phyloP scores from a whole-genome alignment of 2,329 filamentous ascomycete genomes.

The Ophiostoma pallidulum region DNA sequence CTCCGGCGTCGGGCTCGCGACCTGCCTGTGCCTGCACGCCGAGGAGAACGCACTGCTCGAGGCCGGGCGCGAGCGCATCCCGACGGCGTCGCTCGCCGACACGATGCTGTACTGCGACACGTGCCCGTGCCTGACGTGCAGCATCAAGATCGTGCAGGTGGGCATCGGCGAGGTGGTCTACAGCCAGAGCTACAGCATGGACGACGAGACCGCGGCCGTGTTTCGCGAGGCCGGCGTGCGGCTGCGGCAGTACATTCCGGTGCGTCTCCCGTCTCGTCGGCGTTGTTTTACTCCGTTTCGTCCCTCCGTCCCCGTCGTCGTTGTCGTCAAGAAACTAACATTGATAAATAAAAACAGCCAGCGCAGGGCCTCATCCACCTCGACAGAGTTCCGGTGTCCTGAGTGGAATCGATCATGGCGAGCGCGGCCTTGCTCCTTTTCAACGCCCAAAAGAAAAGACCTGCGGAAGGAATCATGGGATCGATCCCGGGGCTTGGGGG shows the following conservation, averaged over 20 bases:
- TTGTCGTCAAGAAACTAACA: not conserved
- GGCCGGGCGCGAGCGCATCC: constrained; percentile 80
- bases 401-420: no score
- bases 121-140: constrained; percentile 94
- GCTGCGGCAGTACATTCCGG: constrained; percentile 79
- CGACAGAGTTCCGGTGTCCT: constrained; percentile 37
- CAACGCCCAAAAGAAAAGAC: no score
- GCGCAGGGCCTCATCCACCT: constrained; percentile 56
- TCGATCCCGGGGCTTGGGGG: no score
- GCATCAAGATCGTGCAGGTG: constrained; percentile 96
- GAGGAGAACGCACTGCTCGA: constrained; percentile 96
- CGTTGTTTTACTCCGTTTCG: constrained; percentile 1
- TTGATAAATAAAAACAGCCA: constrained; percentile 33
- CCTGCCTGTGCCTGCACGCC: constrained; percentile 93
- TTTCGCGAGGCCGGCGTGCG: constrained; percentile 75
- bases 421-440: no score
- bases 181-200: constrained; percentile 90
- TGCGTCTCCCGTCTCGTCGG: constrained; percentile 39
- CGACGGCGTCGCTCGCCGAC: constrained; percentile 46
- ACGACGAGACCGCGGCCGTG: constrained; percentile 70
- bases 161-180: constrained; percentile 95
- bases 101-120: constrained; percentile 89
- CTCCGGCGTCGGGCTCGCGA: constrained; percentile 64
- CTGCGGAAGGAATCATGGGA: not conserved
- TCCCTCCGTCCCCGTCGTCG: not conserved